These are phyloP conservation scores for Coemansia sp. DNA, from an alignment of 192 early-diverging fungal genomes.

Conservation along the genomic window DNA sequence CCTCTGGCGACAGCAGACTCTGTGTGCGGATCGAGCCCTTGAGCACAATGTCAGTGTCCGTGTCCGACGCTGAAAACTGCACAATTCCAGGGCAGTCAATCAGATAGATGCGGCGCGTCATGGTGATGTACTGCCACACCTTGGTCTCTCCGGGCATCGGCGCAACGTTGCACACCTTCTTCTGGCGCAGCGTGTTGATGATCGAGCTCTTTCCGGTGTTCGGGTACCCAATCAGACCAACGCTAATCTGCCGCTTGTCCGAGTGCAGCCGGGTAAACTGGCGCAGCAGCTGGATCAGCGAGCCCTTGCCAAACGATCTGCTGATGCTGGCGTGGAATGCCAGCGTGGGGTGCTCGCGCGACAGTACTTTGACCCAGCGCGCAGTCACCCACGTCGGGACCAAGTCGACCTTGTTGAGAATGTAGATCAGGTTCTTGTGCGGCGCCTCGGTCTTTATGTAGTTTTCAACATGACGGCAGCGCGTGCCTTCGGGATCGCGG, in stretches of 20 bases:
- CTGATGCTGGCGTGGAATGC: slow-evolving; percentile 98
- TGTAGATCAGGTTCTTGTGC: slow-evolving; percentile 95
- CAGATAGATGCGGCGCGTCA: slow-evolving; percentile 97
- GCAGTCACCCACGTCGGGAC: slow-evolving; percentile 99
- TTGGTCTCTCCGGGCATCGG: slow-evolving; percentile 98
- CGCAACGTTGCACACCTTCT: slow-evolving; percentile 98
- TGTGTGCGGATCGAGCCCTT: slow-evolving; percentile 96
- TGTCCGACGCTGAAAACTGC: slow-evolving; percentile 80
- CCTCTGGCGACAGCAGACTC: slow-evolving; percentile 85
- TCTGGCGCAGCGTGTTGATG: slow-evolving; percentile 94
- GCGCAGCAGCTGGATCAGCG: slow-evolving; percentile 95
- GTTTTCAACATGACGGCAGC: slow-evolving; percentile 89
- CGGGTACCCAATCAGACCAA: slow-evolving; percentile 97
- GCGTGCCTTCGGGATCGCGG: slow-evolving; percentile 95
- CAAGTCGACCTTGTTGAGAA: slow-evolving; percentile 98
- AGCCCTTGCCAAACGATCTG: slow-evolving; percentile 99
- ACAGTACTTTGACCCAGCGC: slow-evolving; percentile 91
- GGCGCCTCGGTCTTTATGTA: slow-evolving; percentile 88
- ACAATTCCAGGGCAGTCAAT: slow-evolving; percentile 99
- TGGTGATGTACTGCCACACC: slow-evolving; percentile 99
- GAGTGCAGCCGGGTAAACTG: slow-evolving; percentile 93
- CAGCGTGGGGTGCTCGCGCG: slow-evolving; percentile 89
- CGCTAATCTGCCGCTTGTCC: slow-evolving; percentile 98
- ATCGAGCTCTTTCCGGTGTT: slow-evolving; percentile 98
- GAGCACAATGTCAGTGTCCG: slow-evolving; percentile 93